Percentiles rank a stretch among this genome's conserved stretches.
Evolutionary conservation across 495 filamentous ascomycete genomes (phyloP).

Genomic region (Tuber borchii): DNA sequence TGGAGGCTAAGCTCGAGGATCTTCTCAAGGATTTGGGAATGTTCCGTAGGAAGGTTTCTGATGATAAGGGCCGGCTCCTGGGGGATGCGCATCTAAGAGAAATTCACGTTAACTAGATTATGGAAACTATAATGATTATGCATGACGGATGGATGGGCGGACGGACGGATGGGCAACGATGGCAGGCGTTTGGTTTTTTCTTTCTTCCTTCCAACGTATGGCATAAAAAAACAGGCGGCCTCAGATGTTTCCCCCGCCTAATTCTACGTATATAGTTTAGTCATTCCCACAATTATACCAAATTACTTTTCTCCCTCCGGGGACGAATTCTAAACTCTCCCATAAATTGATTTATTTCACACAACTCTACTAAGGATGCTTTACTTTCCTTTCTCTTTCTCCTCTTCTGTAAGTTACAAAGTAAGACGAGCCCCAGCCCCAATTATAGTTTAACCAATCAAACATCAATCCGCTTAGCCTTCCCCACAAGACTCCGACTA

Average conservation of each 20-base stretch:
- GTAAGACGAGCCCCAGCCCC: neutral
- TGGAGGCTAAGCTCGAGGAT: conserved; percentile 63
- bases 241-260: neutral
- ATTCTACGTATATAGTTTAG: neutral
- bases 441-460: neutral
- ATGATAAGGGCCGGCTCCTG: conserved; percentile 59
- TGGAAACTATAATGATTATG: conserved; percentile 3
- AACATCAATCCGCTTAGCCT: conserved; percentile 49
- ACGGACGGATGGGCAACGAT: neutral
- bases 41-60: conserved; percentile 74
- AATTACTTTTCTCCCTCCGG: neutral
- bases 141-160: neutral
- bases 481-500: conserved; percentile 60
- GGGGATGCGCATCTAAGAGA: conserved; percentile 37
- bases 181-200: neutral
- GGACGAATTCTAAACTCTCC: neutral
- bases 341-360: neutral
- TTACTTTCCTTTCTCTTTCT: no score
- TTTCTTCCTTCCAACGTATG: neutral
- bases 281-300: neutral
- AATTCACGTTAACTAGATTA: conserved; percentile 23
- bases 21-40: conserved; percentile 69
- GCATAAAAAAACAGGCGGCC: neutral
- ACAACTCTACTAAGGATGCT: neutral
- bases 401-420: neutral